Conservation (phyloP, 805 yeast genomes). For the Metschnikowia gruessii region DNA sequence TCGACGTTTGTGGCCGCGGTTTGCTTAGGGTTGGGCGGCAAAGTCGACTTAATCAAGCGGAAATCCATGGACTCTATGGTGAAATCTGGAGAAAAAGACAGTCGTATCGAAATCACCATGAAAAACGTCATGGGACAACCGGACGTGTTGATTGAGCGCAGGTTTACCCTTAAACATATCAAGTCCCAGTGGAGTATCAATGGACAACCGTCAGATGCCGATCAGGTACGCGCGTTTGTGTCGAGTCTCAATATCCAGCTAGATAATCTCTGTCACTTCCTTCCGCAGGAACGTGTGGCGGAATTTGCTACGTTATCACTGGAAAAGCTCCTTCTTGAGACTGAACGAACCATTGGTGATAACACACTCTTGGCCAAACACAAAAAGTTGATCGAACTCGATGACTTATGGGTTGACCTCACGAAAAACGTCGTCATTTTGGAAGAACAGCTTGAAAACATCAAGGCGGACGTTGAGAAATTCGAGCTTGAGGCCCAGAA, state of each 20-base stretch:
- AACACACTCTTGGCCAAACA: slow-evolving; percentile 58
- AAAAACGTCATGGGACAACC: slow-evolving; percentile 37
- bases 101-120: slow-evolving; percentile 50
- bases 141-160: slow-evolving; percentile 43
- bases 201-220: slow-evolving; percentile 39
- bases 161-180: slow-evolving; percentile 34
- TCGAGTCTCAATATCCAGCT: slow-evolving; percentile 68
- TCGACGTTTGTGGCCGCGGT: slow-evolving; percentile 91
- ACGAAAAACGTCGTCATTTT: slow-evolving; percentile 26
- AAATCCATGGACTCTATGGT: slow-evolving; percentile 67
- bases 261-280: slow-evolving; percentile 87
- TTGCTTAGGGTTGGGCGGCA: slow-evolving; percentile 85
- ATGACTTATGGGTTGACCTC: slow-evolving; percentile 35
- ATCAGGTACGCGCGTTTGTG: slow-evolving; percentile 44
- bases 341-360: slow-evolving; percentile 75
- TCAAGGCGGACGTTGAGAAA: slow-evolving; percentile 36
- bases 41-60: slow-evolving; percentile 68
- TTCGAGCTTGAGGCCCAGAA: slow-evolving; percentile 46
- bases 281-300: slow-evolving; percentile 94
- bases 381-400: slow-evolving; percentile 51
- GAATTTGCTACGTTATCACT: slow-evolving; percentile 83
- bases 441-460: slow-evolving; percentile 28
- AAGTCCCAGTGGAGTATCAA: slow-evolving; percentile 56
- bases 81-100: slow-evolving; percentile 55
- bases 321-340: slow-evolving; percentile 68